Evolutionary conservation across 1,139 yeast genomes (phyloP), one percentile per base, ranked within the genome.

Genomic region (Geotrichum candidum): DNA sequence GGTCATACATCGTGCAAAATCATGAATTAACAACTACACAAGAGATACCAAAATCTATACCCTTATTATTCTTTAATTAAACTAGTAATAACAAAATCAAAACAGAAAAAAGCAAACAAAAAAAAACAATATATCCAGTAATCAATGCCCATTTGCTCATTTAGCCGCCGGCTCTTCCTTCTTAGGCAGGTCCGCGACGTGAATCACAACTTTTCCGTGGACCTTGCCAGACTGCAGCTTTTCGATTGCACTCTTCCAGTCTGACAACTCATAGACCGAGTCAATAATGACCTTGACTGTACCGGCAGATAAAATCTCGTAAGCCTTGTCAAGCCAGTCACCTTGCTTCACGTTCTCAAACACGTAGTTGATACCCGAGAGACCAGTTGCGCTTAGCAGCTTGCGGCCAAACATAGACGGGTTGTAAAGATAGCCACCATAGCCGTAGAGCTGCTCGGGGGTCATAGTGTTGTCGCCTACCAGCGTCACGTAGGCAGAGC

Each of bases 191-290:
- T 25, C 27, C 25, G 59, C 52, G 3, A 60, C 58, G 22, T 57
- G 52, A 15, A 75, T 54, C 9, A 88, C 79, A 51, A 88, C 78
- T 70, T 88, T 88, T 51, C 96, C 96, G 62, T 78, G 79, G 2
- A 87, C 85, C 58, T 73, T 77, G 61, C 82, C 82, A 18, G 78
- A 72, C 18, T 71, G 72, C 48, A 86, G 71, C 64, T 73, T 76
- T 7, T 81, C 80, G 60, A 81, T 69, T 0, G 90, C 94, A 6
- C 75, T 70, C 57, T 80, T 69, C 66, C 74, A 82, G 22, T 86
- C 80, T 3, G 76, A 79, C 67, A 86, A 78, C 4, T 78, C 71
- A 66, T 76, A 79, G 25, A 80, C 81, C 13, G 84, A 77, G 71
- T 87, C 94, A 56, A 88, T 76, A 9, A 76, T 71, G 15, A 84